These are phyloP conservation scores for Xylaria sp. DNA, from an alignment of 2,329 filamentous ascomycete species.

Conservation along the genomic window DNA sequence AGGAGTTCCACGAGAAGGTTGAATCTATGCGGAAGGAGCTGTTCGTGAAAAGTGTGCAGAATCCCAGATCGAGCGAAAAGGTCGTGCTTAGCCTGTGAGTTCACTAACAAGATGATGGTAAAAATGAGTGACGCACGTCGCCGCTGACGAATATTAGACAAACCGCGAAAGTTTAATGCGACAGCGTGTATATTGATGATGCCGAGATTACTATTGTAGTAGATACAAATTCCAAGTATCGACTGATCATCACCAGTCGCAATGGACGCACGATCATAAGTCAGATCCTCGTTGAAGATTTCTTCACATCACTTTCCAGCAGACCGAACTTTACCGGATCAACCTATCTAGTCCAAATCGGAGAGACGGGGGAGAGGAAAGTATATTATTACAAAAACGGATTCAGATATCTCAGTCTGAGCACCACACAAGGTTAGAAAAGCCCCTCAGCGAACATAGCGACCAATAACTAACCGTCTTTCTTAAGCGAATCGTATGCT, in stretches of 20 bases:
- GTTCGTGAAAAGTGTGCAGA: constrained; percentile 35
- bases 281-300: constrained; percentile 37
- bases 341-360: constrained; percentile 38
- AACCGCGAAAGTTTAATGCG: constrained; percentile 40
- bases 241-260: constrained; percentile 42
- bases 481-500: constrained; percentile 36
- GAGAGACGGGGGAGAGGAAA: constrained; percentile 30
- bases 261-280: constrained; percentile 43
- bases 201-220: constrained; percentile 41
- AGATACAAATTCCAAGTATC: constrained; percentile 31
- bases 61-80: constrained; percentile 34
- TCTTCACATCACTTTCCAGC: constrained; percentile 30
- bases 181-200: constrained; percentile 40
- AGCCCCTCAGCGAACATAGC: background rate
- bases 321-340: constrained; percentile 31
- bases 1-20: constrained; percentile 33
- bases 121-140: background rate
- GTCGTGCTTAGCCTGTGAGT: constrained; percentile 32
- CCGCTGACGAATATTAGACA: constrained; percentile 33
- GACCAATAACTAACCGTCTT: constrained; percentile 14
- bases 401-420: constrained; percentile 34
- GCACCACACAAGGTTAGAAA: constrained; percentile 31
- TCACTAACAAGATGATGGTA: background rate
- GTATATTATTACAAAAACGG: constrained; percentile 36
- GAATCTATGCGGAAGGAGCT: constrained; percentile 39